Evolutionary conservation across 1,284 basidiomycete genomes (phyloP).

Genomic region (Dichomitus squalens): DNA sequence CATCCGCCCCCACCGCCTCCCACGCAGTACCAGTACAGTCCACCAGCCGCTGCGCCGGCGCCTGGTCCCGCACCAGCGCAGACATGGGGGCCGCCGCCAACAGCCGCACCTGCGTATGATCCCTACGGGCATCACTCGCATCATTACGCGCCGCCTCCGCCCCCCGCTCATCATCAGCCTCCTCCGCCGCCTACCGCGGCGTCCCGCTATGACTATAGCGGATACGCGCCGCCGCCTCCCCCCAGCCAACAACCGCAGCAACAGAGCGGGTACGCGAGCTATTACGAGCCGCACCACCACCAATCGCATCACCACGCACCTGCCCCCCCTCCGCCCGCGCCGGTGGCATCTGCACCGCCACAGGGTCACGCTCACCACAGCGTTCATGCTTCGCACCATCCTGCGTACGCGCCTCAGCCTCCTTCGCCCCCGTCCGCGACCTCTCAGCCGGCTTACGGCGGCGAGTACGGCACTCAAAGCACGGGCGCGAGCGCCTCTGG

Average conservation of each 20-base stretch:
- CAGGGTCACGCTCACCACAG: constrained; percentile 15
- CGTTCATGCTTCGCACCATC: constrained; percentile 16
- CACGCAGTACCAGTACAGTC: constrained; percentile 16
- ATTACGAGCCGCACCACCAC: constrained; percentile 20
- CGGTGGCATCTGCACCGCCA: constrained; percentile 6
- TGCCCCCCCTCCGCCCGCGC: constrained; percentile 17
- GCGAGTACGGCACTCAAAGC: constrained; percentile 15
- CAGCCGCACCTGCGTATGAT: constrained; percentile 25
- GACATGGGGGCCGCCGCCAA: constrained; percentile 19
- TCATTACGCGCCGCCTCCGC: constrained; percentile 14
- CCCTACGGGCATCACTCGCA: constrained; percentile 24
- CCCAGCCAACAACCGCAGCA: constrained; percentile 9
- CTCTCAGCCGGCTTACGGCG: constrained; percentile 17
- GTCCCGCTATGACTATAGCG: constrained; percentile 22
- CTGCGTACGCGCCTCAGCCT: constrained; percentile 13
- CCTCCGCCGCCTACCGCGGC: constrained; percentile 17
- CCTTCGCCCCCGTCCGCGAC: constrained; percentile 14
- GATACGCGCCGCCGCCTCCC: constrained; percentile 16
- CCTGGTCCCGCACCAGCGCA: constrained; percentile 17
- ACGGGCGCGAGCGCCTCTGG: background rate
- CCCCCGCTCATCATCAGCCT: constrained; percentile 13
- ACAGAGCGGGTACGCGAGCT: constrained; percentile 11
- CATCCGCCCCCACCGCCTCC: constrained; percentile 26
- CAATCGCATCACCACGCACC: constrained; percentile 17
- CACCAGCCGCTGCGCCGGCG: constrained; percentile 11